Conservation (phyloP, 257 asterid species). For the Nicotiana tabacum region DNA sequence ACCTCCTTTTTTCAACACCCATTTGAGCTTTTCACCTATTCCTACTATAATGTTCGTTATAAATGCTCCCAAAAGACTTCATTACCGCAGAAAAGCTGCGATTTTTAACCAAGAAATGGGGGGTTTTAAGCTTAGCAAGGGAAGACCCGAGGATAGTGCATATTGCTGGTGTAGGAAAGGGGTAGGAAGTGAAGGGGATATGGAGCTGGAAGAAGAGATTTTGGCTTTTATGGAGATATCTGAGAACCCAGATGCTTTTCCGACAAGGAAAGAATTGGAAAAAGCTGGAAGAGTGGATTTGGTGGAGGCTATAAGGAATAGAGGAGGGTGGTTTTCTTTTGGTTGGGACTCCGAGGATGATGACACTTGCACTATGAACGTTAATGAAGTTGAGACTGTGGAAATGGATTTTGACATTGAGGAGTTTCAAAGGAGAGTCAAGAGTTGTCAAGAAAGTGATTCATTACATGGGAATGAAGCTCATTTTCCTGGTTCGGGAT, state of each 20-base stretch:
- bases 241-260: slow-evolving; percentile 59
- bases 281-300: slow-evolving; percentile 79
- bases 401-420: slow-evolving; percentile 30
- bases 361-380: slow-evolving; percentile 22
- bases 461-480: slow-evolving; percentile 25
- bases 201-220: slow-evolving; percentile 65
- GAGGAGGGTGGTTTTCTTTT: slow-evolving; percentile 78
- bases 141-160: slow-evolving; percentile 16
- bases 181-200: slow-evolving; percentile 49
- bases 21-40: slow-evolving; percentile 20
- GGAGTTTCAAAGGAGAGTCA: slow-evolving; percentile 46
- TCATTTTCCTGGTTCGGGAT: slow-evolving; percentile 2
- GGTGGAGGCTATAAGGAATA: slow-evolving; percentile 57
- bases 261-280: slow-evolving; percentile 55
- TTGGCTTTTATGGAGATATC: slow-evolving; percentile 81
- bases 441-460: slow-evolving; percentile 35
- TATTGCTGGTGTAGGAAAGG: slow-evolving; percentile 33
- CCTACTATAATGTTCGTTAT: slow-evolving; percentile 13
- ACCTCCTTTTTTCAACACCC: slow-evolving; percentile 16
- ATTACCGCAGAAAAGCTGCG: not conserved
- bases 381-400: slow-evolving; percentile 18
- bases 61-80: slow-evolving; percentile 13
- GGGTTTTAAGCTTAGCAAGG: slow-evolving; percentile 25
- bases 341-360: slow-evolving; percentile 68
- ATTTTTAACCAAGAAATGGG: not conserved